Conservation (phyloP, 495 filamentous ascomycete genomes). For the Daldinia decipiens region DNA sequence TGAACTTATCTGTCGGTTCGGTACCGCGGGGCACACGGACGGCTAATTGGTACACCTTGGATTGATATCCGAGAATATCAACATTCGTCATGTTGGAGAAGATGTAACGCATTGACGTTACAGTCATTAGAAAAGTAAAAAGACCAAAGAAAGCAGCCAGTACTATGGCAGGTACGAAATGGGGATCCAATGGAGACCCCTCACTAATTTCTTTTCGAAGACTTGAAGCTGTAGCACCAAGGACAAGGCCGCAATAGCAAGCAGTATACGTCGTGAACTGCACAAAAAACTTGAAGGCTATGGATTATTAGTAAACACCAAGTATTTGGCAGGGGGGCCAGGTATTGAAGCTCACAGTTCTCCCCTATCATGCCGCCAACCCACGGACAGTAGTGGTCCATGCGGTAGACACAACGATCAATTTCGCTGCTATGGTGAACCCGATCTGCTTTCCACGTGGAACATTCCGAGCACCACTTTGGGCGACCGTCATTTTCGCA, state of each 20-base stretch:
- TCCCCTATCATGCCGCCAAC: conserved; percentile 90
- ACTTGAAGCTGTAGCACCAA: conserved; percentile 60
- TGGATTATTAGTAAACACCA: conserved; percentile 16
- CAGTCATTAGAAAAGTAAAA: conserved; percentile 78
- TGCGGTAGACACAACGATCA: conserved; percentile 81
- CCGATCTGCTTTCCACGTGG: conserved; percentile 84
- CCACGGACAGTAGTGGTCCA: conserved; percentile 98
- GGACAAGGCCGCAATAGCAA: conserved; percentile 70
- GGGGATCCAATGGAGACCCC: conserved; percentile 48
- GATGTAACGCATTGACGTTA: conserved; percentile 74
- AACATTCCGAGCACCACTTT: conserved; percentile 80
- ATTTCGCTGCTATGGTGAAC: conserved; percentile 86
- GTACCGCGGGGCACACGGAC: conserved; percentile 70
- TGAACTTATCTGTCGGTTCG: conserved; percentile 53
- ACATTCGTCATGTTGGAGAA: conserved; percentile 81
- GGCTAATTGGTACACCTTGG: conserved; percentile 76
- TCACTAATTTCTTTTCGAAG: conserved; percentile 40
- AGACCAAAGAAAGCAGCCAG: conserved; percentile 73
- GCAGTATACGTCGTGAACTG: conserved; percentile 81
- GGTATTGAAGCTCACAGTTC: conserved; percentile 56
- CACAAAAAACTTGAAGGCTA: conserved; percentile 86
- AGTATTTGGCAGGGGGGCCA: neutral
- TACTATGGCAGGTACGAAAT: conserved; percentile 51
- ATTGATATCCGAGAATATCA: conserved; percentile 72
- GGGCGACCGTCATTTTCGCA: conserved; percentile 83